These are phyloP conservation scores for Raphanus hybrid DNA, from an alignment of 441 rosid species.

Conservation along the genomic window DNA sequence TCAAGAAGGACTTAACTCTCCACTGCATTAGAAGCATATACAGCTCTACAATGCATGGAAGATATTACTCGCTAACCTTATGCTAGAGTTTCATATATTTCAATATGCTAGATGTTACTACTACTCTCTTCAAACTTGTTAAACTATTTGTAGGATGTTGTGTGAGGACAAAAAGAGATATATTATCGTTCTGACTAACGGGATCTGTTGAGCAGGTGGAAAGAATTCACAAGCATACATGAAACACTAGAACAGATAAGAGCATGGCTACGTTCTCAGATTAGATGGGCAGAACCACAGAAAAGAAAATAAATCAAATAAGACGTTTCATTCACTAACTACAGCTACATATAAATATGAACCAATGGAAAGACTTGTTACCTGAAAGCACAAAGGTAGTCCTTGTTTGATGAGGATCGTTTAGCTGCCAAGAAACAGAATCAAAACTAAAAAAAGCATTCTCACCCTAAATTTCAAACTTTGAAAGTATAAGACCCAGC, in stretches of 20 bases:
- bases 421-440: conserved; percentile 16
- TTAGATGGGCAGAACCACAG: conserved; percentile 4
- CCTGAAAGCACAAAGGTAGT: conserved; percentile 22
- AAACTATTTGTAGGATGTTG: conserved; percentile 23
- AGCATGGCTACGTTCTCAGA: not conserved
- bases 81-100: conserved; percentile 29
- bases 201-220: not conserved
- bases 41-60: conserved; percentile 14
- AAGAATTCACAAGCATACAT: not conserved
- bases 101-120: conserved; percentile 15
- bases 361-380: conserved; percentile 13
- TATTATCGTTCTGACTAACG: conserved; percentile 19
- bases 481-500: conserved; percentile 5
- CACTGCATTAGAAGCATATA: conserved; percentile 45
- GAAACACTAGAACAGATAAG: not conserved
- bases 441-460: not conserved
- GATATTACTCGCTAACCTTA: conserved; percentile 19
- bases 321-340: not conserved
- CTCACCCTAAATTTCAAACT: not conserved
- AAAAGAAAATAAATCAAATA: not conserved
- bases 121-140: conserved; percentile 25
- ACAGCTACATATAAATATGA: conserved; percentile 8
- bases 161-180: conserved; percentile 6
- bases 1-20: conserved; percentile 77
- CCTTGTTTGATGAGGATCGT: conserved; percentile 23